Evolutionary conservation across 306 rosid genomes (phyloP).

Genomic region (Arachis stenosperma): DNA sequence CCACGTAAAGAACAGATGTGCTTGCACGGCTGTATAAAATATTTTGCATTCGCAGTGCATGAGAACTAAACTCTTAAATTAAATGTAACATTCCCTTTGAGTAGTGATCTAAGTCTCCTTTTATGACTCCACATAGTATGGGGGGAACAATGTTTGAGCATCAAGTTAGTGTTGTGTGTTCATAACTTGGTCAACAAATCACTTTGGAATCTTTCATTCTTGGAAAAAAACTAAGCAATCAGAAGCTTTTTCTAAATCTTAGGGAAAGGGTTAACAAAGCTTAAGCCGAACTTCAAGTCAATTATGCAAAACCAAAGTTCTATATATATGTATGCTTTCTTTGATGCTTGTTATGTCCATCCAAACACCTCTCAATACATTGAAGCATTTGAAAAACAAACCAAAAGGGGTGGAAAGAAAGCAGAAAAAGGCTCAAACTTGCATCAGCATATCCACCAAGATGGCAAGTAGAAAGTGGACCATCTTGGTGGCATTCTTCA

Average conservation of each 20-base stretch:
- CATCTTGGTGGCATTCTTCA: slow-evolving; percentile 47
- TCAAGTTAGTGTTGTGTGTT: not conserved
- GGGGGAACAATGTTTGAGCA: slow-evolving; percentile 1
- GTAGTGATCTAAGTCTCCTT: not conserved
- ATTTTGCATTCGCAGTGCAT: too few relatives aligned
- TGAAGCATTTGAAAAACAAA: slow-evolving; percentile 31
- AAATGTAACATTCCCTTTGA: too few relatives aligned
- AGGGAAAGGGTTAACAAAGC: slow-evolving; percentile 36
- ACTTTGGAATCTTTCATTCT: not conserved
- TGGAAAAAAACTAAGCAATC: slow-evolving; percentile 37
- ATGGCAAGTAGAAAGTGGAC: slow-evolving; percentile 51
- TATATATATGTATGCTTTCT: slow-evolving; percentile 32
- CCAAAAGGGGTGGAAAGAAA: slow-evolving; percentile 35
- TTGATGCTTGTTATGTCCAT: slow-evolving; percentile 12
- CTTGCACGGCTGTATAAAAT: too few relatives aligned
- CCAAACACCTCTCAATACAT: slow-evolving; percentile 26
- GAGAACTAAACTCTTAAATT: too few relatives aligned
- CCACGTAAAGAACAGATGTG: too few relatives aligned
- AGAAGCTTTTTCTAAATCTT: slow-evolving; percentile 1
- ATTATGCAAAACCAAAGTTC: not conserved
- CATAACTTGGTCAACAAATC: slow-evolving; percentile 28
- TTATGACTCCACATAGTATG: not conserved
- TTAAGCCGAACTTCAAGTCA: slow-evolving; percentile 49
- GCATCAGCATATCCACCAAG: slow-evolving; percentile 26
- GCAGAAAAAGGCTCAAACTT: not conserved